Conservation (phyloP, 2,329 filamentous ascomycete species). For the Pseudogymnoascus sp. region DNA sequence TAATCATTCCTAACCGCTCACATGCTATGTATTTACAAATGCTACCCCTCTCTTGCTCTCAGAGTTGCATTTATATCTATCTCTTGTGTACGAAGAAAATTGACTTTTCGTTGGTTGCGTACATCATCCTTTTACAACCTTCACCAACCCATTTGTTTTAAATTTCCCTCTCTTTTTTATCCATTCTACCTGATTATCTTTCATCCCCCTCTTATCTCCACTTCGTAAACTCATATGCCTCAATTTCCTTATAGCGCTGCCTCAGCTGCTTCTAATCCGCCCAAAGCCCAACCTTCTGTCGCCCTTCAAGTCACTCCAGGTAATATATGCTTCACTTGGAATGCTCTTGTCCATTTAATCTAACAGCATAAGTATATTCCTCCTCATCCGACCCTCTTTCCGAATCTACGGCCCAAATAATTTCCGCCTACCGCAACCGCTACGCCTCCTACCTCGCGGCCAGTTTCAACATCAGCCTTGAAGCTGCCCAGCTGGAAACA, state of each 20-base stretch:
- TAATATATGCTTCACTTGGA: neutral
- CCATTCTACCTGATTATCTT: neutral
- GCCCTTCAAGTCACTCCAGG: neutral
- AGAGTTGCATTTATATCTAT: neutral
- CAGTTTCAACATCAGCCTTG: neutral
- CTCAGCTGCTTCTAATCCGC: neutral
- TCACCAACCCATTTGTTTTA: neutral
- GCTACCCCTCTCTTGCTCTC: neutral
- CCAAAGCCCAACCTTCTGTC: neutral
- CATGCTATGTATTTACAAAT: neutral
- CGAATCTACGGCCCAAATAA: neutral
- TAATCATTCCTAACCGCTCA: neutral
- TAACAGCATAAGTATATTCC: neutral
- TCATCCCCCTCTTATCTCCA: neutral
- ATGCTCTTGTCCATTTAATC: neutral
- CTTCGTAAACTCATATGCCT: neutral
- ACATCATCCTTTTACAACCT: neutral
- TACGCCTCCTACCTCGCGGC: neutral
- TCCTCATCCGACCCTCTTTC: neutral
- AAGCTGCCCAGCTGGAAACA: neutral
- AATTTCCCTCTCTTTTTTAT: neutral
- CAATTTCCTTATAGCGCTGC: neutral
- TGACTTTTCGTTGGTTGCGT: neutral
- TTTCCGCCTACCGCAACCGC: neutral
- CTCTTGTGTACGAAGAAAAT: neutral